Evolutionary conservation across 2,329 filamentous ascomycete species (phyloP), one percentile per base, ranked within the genome.

Genomic region (Pseudohalonectria lignicola): DNA sequence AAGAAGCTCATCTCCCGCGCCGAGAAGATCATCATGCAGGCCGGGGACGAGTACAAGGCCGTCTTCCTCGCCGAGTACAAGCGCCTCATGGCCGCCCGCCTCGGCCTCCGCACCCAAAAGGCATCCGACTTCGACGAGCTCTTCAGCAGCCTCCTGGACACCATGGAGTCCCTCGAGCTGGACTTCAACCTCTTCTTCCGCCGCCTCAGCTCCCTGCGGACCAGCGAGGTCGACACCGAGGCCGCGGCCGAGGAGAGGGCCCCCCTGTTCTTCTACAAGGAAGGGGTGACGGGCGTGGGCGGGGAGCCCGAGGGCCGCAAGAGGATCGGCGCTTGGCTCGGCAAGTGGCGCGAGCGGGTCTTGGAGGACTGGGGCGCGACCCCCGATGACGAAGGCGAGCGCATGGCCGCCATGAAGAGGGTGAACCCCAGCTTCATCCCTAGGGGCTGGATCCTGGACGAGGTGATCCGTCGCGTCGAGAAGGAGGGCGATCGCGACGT

Each of bases 141-240:
- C 3, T 92, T 90, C 54, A 87, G 82, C n/a, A 77, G 86, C 39
- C 61, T 86, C 10, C 69, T 98, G 1, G 86, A 95, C 54, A 79
- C 76, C 0, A 69, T 98, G 60, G 83, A 94, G 55, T 73, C 74
- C 1, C 63, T 88, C 15, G 84, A 93, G 53, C 64, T 98, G 3
- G 92, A 98, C 56, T 98, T 95, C 59, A 86, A 94, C 53, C 84
- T 93, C 51, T 92, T 93, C 55, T 96, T 96, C 70, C 75, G 93
- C 29, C 74, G 81, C 8, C 66, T 98, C 1, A 82, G 81, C 37
- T 60, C 63, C 16, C 52, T 94, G 15, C 71, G 63, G 23, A 43
- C 86, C 1, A 59, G 60, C 1, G 74, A 85, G 4, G 53, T 94
- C 6, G 70, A 74, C 20, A 82, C 76, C 0, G 71, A 80, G 19